phyloP scores from a whole-genome alignment of 192 early-diverging fungal genomes.

The Funneliformis mosseae region DNA sequence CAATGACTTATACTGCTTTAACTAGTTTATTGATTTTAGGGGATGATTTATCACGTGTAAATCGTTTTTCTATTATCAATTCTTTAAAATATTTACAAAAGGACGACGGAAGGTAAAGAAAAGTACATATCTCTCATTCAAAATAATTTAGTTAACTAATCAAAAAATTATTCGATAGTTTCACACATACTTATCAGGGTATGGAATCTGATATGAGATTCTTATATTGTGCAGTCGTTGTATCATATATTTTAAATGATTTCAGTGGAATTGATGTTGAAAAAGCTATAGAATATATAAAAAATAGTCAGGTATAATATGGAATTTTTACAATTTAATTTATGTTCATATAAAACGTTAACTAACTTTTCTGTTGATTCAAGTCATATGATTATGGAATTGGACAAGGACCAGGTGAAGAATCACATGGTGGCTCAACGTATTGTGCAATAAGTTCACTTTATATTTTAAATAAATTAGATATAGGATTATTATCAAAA shows the following conservation, averaged over 20 bases:
- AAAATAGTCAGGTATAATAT: slow-evolving; percentile 51
- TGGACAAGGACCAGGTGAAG: slow-evolving; percentile 72
- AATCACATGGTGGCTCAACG: slow-evolving; percentile 90
- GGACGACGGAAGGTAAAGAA: slow-evolving; percentile 69
- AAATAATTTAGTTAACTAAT: not conserved
- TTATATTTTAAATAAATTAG: slow-evolving; percentile 62
- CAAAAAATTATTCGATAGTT: slow-evolving; percentile 45
- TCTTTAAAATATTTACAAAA: slow-evolving; percentile 70
- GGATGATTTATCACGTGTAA: slow-evolving; percentile 86
- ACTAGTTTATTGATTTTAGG: slow-evolving; percentile 77
- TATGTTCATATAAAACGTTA: slow-evolving; percentile 9
- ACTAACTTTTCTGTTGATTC: not conserved
- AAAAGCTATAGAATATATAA: slow-evolving; percentile 61
- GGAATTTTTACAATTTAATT: slow-evolving; percentile 5
- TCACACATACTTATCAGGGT: slow-evolving; percentile 66
- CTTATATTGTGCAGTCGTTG: slow-evolving; percentile 84
- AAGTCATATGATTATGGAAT: slow-evolving; percentile 77
- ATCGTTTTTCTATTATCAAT: slow-evolving; percentile 64
- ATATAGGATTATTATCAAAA: slow-evolving; percentile 58
- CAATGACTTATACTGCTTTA: slow-evolving; percentile 92
- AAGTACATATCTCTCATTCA: slow-evolving; percentile 22
- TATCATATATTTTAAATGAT: slow-evolving; percentile 84
- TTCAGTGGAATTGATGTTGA: slow-evolving; percentile 83
- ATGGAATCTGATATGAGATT: slow-evolving; percentile 89
- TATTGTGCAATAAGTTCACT: slow-evolving; percentile 90